These are phyloP conservation scores for Ulvella scutata DNA, from an alignment of 139 green algal genomes.

Conservation along the genomic window DNA sequence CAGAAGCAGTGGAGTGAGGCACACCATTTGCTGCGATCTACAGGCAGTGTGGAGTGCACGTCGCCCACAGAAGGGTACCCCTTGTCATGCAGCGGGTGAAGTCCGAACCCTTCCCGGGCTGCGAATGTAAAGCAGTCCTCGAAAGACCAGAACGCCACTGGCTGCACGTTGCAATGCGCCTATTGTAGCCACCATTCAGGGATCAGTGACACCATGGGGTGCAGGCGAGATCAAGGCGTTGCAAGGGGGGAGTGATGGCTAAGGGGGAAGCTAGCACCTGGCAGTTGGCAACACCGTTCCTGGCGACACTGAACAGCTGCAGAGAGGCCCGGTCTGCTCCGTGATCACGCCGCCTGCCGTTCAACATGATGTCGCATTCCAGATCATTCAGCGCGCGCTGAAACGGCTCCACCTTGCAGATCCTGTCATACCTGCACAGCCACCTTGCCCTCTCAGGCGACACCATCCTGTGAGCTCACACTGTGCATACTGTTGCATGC, in stretches of 20 bases:
- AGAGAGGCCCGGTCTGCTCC: slow-evolving; percentile 28
- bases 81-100: slow-evolving; percentile 26
- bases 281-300: slow-evolving; percentile 14
- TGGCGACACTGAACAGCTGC: slow-evolving; percentile 2
- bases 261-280: neutral
- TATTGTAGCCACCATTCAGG: neutral
- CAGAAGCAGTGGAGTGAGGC: too few relatives aligned
- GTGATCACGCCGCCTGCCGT: slow-evolving; percentile 30
- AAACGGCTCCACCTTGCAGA: slow-evolving; percentile 55
- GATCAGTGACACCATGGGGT: neutral
- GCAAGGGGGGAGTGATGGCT: neutral
- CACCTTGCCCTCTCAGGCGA: neutral
- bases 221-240: neutral
- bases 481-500: too few relatives aligned
- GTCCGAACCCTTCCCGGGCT: slow-evolving; percentile 8
- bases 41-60: slow-evolving; percentile 28
- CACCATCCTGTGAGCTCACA: too few relatives aligned
- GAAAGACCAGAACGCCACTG: slow-evolving; percentile 40
- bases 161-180: slow-evolving; percentile 3
- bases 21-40: slow-evolving; percentile 26
- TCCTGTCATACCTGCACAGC: slow-evolving; percentile 14
- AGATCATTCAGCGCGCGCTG: slow-evolving; percentile 17
- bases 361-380: slow-evolving; percentile 37
- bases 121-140: slow-evolving; percentile 30
- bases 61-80: slow-evolving; percentile 38